Base-by-base conservation (phyloP, 2,329 filamentous ascomycete genomes). In the Botrytis paeoniae region DNA sequence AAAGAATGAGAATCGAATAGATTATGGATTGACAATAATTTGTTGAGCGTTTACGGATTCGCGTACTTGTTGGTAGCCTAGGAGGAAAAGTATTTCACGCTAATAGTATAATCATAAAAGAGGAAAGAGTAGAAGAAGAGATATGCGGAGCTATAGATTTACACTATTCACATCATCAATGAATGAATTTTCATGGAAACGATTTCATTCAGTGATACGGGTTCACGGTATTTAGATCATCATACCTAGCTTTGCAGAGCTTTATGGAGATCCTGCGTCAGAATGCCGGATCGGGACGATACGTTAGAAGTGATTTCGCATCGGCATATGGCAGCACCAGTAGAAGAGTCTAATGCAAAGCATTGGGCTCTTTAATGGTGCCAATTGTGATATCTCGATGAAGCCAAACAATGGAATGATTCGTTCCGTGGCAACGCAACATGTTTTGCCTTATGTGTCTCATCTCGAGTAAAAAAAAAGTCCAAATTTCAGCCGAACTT, bases 101-200 rank as follows among this genome's bases (percentile, higher is more conserved):
- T 57, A 18, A 54, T 8, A 18, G 51, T 57, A 57, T 29, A 1
- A 18, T 16, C 14, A 29, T 29, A n/a, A 7, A 7, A 9, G n/a
- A 29, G 3, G 3, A 18, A 29, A 29, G 6, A 3, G n/a, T 5
- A 29, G 14, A 3, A 32, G 51, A 8, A 57, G 7, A 54, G n/a
- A 54, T 9, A 12, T 54, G 51, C 2, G 7, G n/a, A 54, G n/a
- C 10, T 51, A n/a, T 0, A 54, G 25, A 54, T 54, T 14, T 16
- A 3, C 1, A 16, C 3, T 5, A 7, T 54, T 1, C 7, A 3
- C 5, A 6, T 7, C 7, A 1, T 54, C 5, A n/a, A n/a, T n/a
- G 25, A n/a, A n/a, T 54, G 1, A 7, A 0, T 54, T 54, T 54
- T n/a, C 10, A 16, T n/a, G 0, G 12, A 54, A 1, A n/a, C 12